Percentiles rank a stretch among this genome's conserved stretches.
These are phyloP conservation scores for Tetraselmis chui DNA, from an alignment of 139 green algal species.

Conservation along the genomic window DNA sequence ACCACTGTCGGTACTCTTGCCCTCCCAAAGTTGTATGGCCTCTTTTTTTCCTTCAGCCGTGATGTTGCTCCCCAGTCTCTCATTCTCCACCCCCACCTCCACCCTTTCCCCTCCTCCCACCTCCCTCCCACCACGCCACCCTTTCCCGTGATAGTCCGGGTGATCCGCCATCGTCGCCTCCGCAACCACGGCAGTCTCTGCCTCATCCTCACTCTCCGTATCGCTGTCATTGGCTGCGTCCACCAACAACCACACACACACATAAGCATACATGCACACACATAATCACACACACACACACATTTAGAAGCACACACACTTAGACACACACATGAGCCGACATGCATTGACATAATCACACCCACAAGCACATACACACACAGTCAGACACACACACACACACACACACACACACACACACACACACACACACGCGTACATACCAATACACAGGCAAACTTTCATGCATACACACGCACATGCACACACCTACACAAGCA, in stretches of 20 bases:
- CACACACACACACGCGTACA: too few species aligned
- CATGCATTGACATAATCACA: too few species aligned
- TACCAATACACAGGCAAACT: too few species aligned
- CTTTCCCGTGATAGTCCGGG: slow-evolving; percentile 42
- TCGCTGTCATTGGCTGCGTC: background rate
- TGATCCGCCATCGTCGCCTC: slow-evolving; percentile 30
- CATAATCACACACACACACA: too few species aligned
- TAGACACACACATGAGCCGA: too few species aligned
- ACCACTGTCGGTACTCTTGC: background rate
- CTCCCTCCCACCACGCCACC: slow-evolving; percentile 14
- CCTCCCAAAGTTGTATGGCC: background rate
- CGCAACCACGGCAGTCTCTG: background rate
- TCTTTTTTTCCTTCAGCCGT: background rate
- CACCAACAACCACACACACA: background rate
- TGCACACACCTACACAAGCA: too few species aligned
- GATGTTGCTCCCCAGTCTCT: background rate
- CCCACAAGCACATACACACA: too few species aligned
- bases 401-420: too few species aligned
- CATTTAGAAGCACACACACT: too few species aligned
- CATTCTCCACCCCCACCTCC: slow-evolving; percentile 19
- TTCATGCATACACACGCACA: too few species aligned
- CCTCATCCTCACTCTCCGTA: background rate
- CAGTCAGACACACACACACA: too few species aligned
- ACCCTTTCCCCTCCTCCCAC: slow-evolving; percentile 21
- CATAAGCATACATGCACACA: background rate